Conservation (phyloP, 2,329 filamentous ascomycete species). For the Botrytis fragariae region DNA sequence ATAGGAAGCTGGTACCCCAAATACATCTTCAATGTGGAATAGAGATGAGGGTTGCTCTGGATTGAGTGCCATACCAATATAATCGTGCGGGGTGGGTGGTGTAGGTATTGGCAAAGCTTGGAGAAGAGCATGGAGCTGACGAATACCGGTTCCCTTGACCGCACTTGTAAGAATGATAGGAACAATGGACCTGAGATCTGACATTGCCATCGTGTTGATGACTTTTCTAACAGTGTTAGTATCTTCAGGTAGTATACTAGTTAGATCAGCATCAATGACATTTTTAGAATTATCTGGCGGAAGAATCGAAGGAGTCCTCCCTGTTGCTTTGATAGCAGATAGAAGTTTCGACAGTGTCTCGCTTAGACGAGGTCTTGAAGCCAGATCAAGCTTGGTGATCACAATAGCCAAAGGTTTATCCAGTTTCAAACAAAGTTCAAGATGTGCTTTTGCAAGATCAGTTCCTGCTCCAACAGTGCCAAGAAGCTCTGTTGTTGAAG, state of each 20-base stretch:
- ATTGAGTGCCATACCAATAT: slow-evolving; percentile 52
- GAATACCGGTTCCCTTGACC: slow-evolving; percentile 79
- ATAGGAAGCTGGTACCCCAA: slow-evolving; percentile 67
- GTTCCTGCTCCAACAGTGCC: slow-evolving; percentile 55
- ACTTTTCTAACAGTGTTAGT: slow-evolving; percentile 56
- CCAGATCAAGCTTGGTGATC: slow-evolving; percentile 88
- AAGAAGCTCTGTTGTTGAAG: slow-evolving; percentile 50
- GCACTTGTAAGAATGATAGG: slow-evolving; percentile 88
- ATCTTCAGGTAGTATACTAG: slow-evolving; percentile 55
- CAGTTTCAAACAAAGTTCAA: slow-evolving; percentile 81
- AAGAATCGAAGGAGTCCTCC: slow-evolving; percentile 73
- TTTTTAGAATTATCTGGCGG: slow-evolving; percentile 53
- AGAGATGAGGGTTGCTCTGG: slow-evolving; percentile 61
- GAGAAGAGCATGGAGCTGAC: slow-evolving; percentile 77
- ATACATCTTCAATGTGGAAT: slow-evolving; percentile 91
- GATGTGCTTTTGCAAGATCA: slow-evolving; percentile 74
- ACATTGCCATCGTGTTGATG: slow-evolving; percentile 49
- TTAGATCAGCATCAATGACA: slow-evolving; percentile 49
- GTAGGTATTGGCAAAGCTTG: slow-evolving; percentile 69
- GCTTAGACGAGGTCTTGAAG: slow-evolving; percentile 68
- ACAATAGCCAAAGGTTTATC: slow-evolving; percentile 74
- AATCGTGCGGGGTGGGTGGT: slow-evolving; percentile 52
- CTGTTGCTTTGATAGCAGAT: slow-evolving; percentile 71
- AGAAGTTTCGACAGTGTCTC: slow-evolving; percentile 71
- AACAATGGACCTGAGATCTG: slow-evolving; percentile 50